These are phyloP conservation scores for Teunomyces stri DNA, from an alignment of 805 yeast genomes.

Conservation along the genomic window DNA sequence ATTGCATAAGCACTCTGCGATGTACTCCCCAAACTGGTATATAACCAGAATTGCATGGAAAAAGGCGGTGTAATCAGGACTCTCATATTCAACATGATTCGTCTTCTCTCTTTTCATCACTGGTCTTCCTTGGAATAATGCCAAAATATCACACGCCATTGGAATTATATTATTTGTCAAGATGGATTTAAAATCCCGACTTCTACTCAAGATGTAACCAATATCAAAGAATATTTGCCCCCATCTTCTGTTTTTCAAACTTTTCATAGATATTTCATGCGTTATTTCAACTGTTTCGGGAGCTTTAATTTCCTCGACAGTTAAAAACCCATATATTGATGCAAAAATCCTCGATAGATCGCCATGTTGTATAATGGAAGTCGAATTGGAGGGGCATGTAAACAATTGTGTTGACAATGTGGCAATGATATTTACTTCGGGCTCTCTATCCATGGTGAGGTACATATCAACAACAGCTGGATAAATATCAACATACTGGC, in stretches of 20 bases:
- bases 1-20: conserved; percentile 44
- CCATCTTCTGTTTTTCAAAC: conserved; percentile 68
- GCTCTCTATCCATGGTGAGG: conserved; percentile 77
- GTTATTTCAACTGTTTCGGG: conserved; percentile 41
- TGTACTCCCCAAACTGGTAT: conserved; percentile 56
- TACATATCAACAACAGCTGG: conserved; percentile 72
- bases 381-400: conserved; percentile 83
- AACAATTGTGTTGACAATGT: conserved; percentile 81
- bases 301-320: conserved; percentile 48
- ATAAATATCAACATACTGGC: conserved; percentile 81
- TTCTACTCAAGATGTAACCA: conserved; percentile 72
- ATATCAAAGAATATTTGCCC: conserved; percentile 78
- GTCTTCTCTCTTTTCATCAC: conserved; percentile 69
- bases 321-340: conserved; percentile 59
- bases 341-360: conserved; percentile 63
- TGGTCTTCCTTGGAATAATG: conserved; percentile 75
- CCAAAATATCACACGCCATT: conserved; percentile 62
- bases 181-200: conserved; percentile 50
- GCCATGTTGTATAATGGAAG: conserved; percentile 59
- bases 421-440: conserved; percentile 73
- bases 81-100: conserved; percentile 88
- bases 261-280: conserved; percentile 38
- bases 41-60: conserved; percentile 69
- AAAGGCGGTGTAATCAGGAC: conserved; percentile 72
- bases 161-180: conserved; percentile 47